Conservation (phyloP, 192 early-diverging fungal genomes). For the Backusella tarrabulga region DNA sequence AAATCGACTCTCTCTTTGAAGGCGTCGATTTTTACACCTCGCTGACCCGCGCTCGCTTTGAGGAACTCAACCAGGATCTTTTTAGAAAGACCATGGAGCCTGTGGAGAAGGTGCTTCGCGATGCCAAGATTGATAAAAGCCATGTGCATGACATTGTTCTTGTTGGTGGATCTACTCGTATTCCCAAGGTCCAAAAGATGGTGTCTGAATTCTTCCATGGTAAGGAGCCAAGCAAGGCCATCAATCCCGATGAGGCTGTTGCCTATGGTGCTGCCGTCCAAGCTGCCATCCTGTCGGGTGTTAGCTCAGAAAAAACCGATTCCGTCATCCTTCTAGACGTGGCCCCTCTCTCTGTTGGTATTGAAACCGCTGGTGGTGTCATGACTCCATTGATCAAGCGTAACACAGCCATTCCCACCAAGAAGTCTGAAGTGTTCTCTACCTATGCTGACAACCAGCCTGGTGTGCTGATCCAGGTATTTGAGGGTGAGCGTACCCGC, state of each 20-base stretch:
- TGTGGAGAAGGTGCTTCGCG: slow-evolving; percentile 94
- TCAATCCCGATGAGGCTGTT: slow-evolving; percentile 98
- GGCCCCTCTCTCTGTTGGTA: slow-evolving; percentile 93
- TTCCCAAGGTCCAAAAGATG: slow-evolving; percentile 98
- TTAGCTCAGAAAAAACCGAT: slow-evolving; percentile 92
- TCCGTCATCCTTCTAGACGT: slow-evolving; percentile 92
- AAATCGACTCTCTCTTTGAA: slow-evolving; percentile 96
- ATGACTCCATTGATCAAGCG: slow-evolving; percentile 93
- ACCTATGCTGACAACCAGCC: slow-evolving; percentile 97
- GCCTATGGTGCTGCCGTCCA: slow-evolving; percentile 96
- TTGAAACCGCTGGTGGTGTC: slow-evolving; percentile 96
- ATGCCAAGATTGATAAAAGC: slow-evolving; percentile 94
- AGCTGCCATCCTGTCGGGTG: slow-evolving; percentile 92
- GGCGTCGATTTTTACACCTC: slow-evolving; percentile 98
- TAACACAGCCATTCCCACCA: slow-evolving; percentile 97
- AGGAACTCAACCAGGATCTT: slow-evolving; percentile 95
- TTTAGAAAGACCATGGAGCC: slow-evolving; percentile 94
- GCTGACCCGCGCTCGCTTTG: slow-evolving; percentile 97
- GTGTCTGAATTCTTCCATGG: slow-evolving; percentile 96
- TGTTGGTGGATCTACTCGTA: slow-evolving; percentile 97
- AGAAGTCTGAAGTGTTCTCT: slow-evolving; percentile 97
- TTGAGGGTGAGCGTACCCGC: slow-evolving; percentile 94
- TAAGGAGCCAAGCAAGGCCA: slow-evolving; percentile 92
- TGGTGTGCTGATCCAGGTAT: slow-evolving; percentile 94
- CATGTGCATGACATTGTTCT: slow-evolving; percentile 92